Base-by-base conservation (phyloP, 805 yeast genomes). In the Alloascoidea africana region DNA sequence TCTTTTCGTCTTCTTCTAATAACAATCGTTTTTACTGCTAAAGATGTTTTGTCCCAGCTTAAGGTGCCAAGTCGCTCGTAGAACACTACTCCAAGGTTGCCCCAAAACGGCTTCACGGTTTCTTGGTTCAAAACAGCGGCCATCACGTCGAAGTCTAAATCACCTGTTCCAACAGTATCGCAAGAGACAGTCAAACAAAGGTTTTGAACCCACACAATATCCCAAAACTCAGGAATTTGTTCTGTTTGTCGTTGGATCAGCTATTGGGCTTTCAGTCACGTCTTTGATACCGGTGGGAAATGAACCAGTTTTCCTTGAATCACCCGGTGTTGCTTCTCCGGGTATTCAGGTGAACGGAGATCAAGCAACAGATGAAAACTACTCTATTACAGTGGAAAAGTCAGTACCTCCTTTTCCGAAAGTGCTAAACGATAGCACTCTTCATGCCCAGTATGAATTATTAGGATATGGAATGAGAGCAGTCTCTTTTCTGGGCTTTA, bases 401-500 rank as follows among this genome's bases (percentile, higher is more conserved):
- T 8, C 13, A 8, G 30, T 23, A 8, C 13, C 13, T 8, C 30
- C 30, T 8, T 23, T 23, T n/a, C 30, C 30, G 8, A 8, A 8
- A 8, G n/a, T n/a, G 13, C 30, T 23, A 8, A 23, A 23, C 8
- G 30, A 23, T 23, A n/a, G n/a, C 30, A 8, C 8, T 8, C n/a
- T 23, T 8, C 8, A 23, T n/a, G n/a, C 30, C 8, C 52, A 60
- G 2, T 81, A 65, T 51, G 59, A 68, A 16, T 54, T 87, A 19
- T 48, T 91, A 2, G 97, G 95, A 0, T 67, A 71, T 40, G 97
- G 98, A 1, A 70, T 76, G 2, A 66, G 97, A 50, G 61, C 80
- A 0, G 96, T 89, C 14, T 82, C 96, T 0, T 82, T 91, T 50
- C 47, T 87, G 33, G 66, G 68, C 17, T 73, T 91, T 62, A 84